Evolutionary conservation across 345 rosid genomes (phyloP), one percentile per base, ranked within the genome.

Genomic region (Erucastrum elatum): DNA sequence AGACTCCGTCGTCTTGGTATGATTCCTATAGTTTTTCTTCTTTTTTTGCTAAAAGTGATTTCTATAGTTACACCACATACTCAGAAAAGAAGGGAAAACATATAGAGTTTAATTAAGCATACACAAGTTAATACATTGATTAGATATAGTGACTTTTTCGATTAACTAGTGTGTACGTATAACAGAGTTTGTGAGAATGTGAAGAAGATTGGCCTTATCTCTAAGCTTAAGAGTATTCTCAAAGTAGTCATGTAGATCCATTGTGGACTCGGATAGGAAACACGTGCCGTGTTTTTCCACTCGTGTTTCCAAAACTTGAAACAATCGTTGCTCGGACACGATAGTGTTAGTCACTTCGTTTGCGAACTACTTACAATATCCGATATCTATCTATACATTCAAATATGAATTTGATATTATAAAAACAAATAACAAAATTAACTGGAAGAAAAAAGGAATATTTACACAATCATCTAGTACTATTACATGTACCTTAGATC

Each of bases 281-380:
- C 97, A 94, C 0, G 97, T 91, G 2, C 97, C 98, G 7, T 94
- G 97, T 77, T 94, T 94, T 1, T 76, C 98, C 97, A 94, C 68
- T 94, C 97, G 55, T 93, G 94, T 25, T 87, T 71, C 98, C 98
- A 93, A 68, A 93, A 90, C 70, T 65, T 76, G 13, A 34, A 29
- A 7, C 93, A 94, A 27, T 87, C 85, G 53, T 81, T 82, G 81
- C 88, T 91, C 0, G 98, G 94, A 80, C 98, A 93, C 2, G 97
- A 6, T 34, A 93, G 78, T 0, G 98, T 80, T 62, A 97, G 94
- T 95, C 98, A 93, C 8, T 74, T 64, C 71, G 78, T 77, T 63
- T 84, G 78, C 86, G 91, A 0, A 11, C 53, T 78, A 72, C 21
- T 21, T 21, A 66, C 46, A 66, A 93, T 79, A 46, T 88, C 92